Conservation (phyloP, 768 basidiomycete species). For the Fomitopsis pulvina region DNA sequence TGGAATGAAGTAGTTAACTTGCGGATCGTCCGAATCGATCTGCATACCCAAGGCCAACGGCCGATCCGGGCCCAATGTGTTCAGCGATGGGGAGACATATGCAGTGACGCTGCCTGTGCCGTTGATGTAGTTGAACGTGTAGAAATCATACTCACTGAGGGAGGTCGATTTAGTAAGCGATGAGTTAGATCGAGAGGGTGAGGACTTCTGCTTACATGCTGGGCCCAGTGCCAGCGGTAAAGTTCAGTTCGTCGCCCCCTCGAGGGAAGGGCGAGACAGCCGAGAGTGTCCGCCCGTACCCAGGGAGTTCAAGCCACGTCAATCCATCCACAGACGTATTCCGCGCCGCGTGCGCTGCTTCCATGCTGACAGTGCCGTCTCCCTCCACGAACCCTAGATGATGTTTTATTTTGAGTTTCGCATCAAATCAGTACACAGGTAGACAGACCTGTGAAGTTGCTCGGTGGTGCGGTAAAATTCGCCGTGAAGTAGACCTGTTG, state of each 20-base stretch:
- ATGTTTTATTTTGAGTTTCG: background rate
- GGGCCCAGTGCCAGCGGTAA: slow-evolving; percentile 57
- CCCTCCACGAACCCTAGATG: slow-evolving; percentile 52
- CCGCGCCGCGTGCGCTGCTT: slow-evolving; percentile 52
- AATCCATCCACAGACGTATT: slow-evolving; percentile 43
- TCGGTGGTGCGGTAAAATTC: slow-evolving; percentile 29
- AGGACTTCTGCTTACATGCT: slow-evolving; percentile 36
- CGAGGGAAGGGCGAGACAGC: slow-evolving; percentile 56
- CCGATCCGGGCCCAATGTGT: slow-evolving; percentile 40
- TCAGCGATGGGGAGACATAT: slow-evolving; percentile 46
- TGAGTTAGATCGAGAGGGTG: background rate
- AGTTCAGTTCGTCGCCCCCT: slow-evolving; percentile 44
- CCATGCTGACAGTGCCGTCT: slow-evolving; percentile 56
- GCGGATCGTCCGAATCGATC: slow-evolving; percentile 37
- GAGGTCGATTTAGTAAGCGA: background rate
- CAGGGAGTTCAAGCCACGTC: slow-evolving; percentile 53
- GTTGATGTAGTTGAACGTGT: slow-evolving; percentile 40
- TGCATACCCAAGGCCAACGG: slow-evolving; percentile 47
- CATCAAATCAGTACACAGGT: background rate
- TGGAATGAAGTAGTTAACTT: slow-evolving; percentile 42
- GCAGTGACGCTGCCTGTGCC: slow-evolving; percentile 44
- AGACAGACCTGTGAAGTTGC: slow-evolving; percentile 41
- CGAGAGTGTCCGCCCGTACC: slow-evolving; percentile 53
- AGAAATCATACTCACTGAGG: slow-evolving; percentile 58
- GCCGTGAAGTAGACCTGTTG: slow-evolving; percentile 23